Conservation (phyloP, 345 rosid species). For the Eucalyptus viminalis region DNA sequence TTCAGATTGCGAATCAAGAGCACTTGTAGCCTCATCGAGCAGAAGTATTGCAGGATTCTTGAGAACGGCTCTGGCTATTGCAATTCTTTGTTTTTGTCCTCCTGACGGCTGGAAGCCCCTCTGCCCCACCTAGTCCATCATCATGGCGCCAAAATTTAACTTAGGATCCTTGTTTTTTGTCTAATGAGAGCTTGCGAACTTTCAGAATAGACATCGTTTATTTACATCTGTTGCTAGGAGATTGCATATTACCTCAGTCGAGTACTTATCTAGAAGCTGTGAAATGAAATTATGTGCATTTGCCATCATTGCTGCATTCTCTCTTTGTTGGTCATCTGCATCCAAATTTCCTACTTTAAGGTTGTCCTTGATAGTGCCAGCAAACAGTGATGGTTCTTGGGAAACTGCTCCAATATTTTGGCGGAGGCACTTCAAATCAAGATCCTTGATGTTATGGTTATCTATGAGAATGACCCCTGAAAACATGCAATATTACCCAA, state of each 20-base stretch:
- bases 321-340: too few species aligned
- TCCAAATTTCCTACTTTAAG: too few species aligned
- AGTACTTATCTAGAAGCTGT: slow-evolving; percentile 8
- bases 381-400: too few species aligned
- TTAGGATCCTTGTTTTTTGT: neutral
- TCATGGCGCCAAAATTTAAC: neutral
- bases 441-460: slow-evolving; percentile 33
- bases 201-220: neutral
- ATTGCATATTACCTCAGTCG: slow-evolving; percentile 19
- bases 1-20: slow-evolving; percentile 49
- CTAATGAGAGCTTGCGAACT: neutral
- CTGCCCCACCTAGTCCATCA: slow-evolving; percentile 27
- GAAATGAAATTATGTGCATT: too few species aligned
- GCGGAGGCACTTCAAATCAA: slow-evolving; percentile 32
- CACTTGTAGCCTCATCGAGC: slow-evolving; percentile 71
- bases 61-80: slow-evolving; percentile 54
- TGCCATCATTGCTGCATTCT: too few species aligned
- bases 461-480: slow-evolving; percentile 43
- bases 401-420: slow-evolving; percentile 39
- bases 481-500: neutral
- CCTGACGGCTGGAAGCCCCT: slow-evolving; percentile 58
- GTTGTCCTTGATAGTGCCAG: too few species aligned
- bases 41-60: slow-evolving; percentile 56
- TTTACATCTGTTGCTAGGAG: neutral
- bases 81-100: slow-evolving; percentile 64